Percentiles rank a stretch among this genome's conserved stretches.
phyloP scores from a whole-genome alignment of 2,329 filamentous ascomycete species.

The Exophiala lecanii-corni region DNA sequence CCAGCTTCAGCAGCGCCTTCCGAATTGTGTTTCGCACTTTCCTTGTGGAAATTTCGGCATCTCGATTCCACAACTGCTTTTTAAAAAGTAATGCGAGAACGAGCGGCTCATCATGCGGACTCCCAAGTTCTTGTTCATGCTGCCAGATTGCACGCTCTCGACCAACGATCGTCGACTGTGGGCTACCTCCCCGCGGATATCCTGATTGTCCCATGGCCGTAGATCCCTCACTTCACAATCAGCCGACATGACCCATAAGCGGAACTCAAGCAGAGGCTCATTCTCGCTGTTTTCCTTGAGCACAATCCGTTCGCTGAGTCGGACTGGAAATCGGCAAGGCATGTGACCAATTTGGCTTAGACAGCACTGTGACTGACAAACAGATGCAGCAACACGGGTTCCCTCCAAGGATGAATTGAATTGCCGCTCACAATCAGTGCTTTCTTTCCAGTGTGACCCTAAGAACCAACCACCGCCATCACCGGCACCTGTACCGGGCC shows the following conservation, averaged over 20 bases:
- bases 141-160: too few species aligned
- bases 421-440: slow-evolving; percentile 16
- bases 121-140: too few species aligned
- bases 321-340: slow-evolving; percentile 23
- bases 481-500: slow-evolving; percentile 8
- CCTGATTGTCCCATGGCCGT: too few species aligned
- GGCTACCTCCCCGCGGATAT: too few species aligned
- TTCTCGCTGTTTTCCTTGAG: slow-evolving; percentile 24
- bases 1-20: too few species aligned
- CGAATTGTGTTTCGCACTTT: too few species aligned
- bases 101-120: too few species aligned
- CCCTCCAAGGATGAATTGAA: slow-evolving; percentile 18
- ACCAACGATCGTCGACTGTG: too few species aligned
- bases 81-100: too few species aligned
- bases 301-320: slow-evolving; percentile 19
- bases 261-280: slow-evolving; percentile 18
- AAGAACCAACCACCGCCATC: slow-evolving; percentile 18
- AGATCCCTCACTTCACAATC: too few species aligned
- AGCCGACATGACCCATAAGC: slow-evolving; percentile 10
- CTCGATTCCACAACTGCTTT: too few species aligned
- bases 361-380: slow-evolving; percentile 4
- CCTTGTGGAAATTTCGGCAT: too few species aligned
- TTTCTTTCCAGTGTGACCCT: slow-evolving; percentile 23
- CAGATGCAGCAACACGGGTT: slow-evolving; percentile 13
- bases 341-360: neutral